Evolutionary conservation across 306 rosid species (phyloP).

Genomic region (Begonia peltatifolia): DNA sequence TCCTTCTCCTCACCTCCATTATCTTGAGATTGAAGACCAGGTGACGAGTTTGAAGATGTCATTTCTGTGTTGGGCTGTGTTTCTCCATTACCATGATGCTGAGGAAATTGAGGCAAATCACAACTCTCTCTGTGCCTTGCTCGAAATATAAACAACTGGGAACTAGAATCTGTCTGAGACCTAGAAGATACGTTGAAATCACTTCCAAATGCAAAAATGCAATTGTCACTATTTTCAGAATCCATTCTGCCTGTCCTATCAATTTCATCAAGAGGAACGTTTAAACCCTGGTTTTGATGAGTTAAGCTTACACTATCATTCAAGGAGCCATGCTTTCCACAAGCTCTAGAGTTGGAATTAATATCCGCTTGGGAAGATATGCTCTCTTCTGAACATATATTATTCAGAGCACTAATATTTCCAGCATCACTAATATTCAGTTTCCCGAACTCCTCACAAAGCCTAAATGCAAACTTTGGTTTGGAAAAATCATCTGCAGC

Average conservation of each 20-base stretch:
- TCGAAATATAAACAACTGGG: conserved; percentile 20
- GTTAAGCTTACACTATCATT: conserved; percentile 14
- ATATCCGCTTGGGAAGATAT: conserved; percentile 13
- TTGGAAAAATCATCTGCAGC: conserved; percentile 9
- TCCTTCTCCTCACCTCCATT: conserved; percentile 17
- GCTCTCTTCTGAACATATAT: conserved; percentile 9
- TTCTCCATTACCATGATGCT: conserved; percentile 14
- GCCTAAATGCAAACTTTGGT: conserved; percentile 16
- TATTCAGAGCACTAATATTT: conserved; percentile 9
- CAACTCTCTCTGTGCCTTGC: conserved; percentile 13
- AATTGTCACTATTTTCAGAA: conserved; percentile 12
- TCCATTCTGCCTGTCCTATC: conserved; percentile 15
- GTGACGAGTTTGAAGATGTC: conserved; percentile 27
- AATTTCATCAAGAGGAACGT: conserved; percentile 13
- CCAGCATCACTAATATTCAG: conserved; percentile 40
- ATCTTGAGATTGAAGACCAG: conserved; percentile 14
- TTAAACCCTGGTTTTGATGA: conserved; percentile 11
- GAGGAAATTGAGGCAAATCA: conserved; percentile 22
- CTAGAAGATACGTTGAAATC: conserved; percentile 11
- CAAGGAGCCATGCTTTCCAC: conserved; percentile 14
- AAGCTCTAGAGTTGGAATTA: conserved; percentile 21
- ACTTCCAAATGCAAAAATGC: conserved; percentile 18
- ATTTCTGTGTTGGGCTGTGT: conserved; percentile 22
- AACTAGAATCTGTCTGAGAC: conserved; percentile 21
- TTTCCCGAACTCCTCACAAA: conserved; percentile 47